These are phyloP conservation scores for Nicotiana rustica DNA, from an alignment of 305 asterid genomes.

Conservation along the genomic window DNA sequence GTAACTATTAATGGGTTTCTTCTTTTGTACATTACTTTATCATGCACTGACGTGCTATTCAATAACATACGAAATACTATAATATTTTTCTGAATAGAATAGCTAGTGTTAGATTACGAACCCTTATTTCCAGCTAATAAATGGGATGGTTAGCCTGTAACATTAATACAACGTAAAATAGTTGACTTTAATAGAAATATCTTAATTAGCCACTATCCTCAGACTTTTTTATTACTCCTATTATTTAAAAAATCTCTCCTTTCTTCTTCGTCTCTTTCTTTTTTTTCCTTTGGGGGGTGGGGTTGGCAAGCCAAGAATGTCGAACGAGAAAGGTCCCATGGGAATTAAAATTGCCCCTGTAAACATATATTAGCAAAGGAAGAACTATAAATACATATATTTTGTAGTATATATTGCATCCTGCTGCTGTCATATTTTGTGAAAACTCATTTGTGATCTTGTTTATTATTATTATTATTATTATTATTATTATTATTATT, in stretches of 20 bases:
- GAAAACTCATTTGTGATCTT: not conserved
- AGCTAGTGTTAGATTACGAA: not conserved
- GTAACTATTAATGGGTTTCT: not conserved
- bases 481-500: not conserved
- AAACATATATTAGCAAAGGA: not conserved
- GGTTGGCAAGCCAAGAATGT: not conserved
- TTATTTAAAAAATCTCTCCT: not conserved
- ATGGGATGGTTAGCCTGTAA: constrained; percentile 23
- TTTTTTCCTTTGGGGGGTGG: no score
- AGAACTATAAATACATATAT: not conserved
- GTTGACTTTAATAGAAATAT: not conserved
- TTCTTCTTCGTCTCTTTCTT: no score
- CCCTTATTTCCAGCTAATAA: constrained; percentile 20
- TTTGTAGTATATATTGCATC: not conserved
- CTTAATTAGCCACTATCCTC: not conserved
- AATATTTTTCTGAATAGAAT: not conserved
- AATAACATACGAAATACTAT: not conserved
- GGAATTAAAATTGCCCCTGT: no score
- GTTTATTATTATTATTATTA: not conserved
- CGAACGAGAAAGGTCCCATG: no score
- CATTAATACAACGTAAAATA: not conserved
- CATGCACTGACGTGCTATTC: not conserved
- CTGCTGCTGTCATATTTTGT: not conserved
- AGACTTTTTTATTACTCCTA: not conserved
- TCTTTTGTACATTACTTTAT: constrained; percentile 6